Base-by-base conservation (phyloP, 139 green algal species). In the Chlamydomonas sphaeroides region DNA sequence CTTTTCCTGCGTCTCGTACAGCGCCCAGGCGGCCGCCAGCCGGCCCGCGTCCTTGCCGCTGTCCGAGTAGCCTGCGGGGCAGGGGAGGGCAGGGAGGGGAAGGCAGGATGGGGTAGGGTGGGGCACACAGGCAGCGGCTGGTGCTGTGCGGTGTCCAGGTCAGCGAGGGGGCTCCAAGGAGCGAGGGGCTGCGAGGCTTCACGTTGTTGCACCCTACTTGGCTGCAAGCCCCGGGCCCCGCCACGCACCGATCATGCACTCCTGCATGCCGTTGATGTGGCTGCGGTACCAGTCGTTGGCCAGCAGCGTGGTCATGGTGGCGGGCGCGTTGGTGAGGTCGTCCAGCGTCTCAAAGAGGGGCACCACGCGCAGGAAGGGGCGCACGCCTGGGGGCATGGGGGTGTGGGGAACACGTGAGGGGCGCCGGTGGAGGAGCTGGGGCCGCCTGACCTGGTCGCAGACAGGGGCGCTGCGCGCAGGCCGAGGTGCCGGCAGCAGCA, bases 341-440 rank as follows among this genome's bases (percentile, higher is more conserved):
- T 97, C 93, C 65, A 99, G 93, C 3, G 93, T 98, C 92, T 99
- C 97, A 85, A 99, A 99, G 45, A 99, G 91, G 3, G 97, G 97
- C 36, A 94, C 96, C 78, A 99, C 97, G 53, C 94, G 93, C 57
- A 92, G 84, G 20, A 48, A 41, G 5, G 84, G 59, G 14, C 53
- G 51, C 83, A 89, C 69, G 79, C 85, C 88, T 75, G 71, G 1
- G 26, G 11, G 49, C n/a, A n/a, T n/a, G n/a, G n/a, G n/a, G n/a
- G n/a, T n/a, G n/a, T n/a, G n/a, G n/a, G n/a, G n/a, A n/a, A n/a
- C n/a, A n/a, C n/a, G n/a, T n/a, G n/a, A n/a, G n/a, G n/a, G n/a
- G n/a, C n/a, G n/a, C n/a, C n/a, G n/a, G n/a, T n/a, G n/a, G n/a
- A n/a, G n/a, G n/a, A n/a, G n/a, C n/a, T n/a, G n/a, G n/a, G n/a